These are phyloP conservation scores for Simmondsia chinensis DNA, from an alignment of 148 eudicot species.

Conservation along the genomic window DNA sequence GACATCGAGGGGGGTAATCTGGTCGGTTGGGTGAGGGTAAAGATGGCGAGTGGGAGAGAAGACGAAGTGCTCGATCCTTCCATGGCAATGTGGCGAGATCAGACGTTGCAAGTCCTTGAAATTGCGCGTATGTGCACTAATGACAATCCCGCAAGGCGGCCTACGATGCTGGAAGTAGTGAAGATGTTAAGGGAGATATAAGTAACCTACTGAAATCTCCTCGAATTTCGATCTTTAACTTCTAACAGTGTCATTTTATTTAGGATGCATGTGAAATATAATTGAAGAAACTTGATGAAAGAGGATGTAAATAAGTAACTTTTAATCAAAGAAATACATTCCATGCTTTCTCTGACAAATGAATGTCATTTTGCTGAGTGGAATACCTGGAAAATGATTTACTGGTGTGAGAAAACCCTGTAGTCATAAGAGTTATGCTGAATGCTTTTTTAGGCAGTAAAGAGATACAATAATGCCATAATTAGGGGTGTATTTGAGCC, in stretches of 20 bases:
- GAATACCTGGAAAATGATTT: background rate
- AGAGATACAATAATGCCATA: no score
- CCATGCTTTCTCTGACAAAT: slow-evolving; percentile 11
- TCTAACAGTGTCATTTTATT: background rate
- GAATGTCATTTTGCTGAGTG: background rate
- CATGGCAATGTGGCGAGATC: slow-evolving; percentile 33
- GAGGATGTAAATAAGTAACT: slow-evolving; percentile 13
- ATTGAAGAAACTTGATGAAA: background rate
- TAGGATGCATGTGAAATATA: slow-evolving; percentile 8
- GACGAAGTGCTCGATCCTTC: slow-evolving; percentile 46
- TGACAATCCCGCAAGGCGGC: slow-evolving; percentile 74
- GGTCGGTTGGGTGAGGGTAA: slow-evolving; percentile 88
- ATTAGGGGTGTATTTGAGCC: no score
- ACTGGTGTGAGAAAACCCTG: no score
- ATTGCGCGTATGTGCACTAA: slow-evolving; percentile 63
- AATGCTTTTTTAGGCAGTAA: no score
- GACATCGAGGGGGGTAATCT: slow-evolving; percentile 87
- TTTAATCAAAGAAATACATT: slow-evolving; percentile 5
- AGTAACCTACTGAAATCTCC: background rate
- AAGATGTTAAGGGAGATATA: slow-evolving; percentile 41
- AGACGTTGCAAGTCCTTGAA: slow-evolving; percentile 56
- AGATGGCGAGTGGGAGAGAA: slow-evolving; percentile 46
- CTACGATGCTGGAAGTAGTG: slow-evolving; percentile 75
- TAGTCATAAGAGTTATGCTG: no score
- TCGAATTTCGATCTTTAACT: background rate